Evolutionary conservation across 2,329 filamentous ascomycete genomes (phyloP), one percentile per base, ranked within the genome.

Genomic region (Colletotrichum scovillei): DNA sequence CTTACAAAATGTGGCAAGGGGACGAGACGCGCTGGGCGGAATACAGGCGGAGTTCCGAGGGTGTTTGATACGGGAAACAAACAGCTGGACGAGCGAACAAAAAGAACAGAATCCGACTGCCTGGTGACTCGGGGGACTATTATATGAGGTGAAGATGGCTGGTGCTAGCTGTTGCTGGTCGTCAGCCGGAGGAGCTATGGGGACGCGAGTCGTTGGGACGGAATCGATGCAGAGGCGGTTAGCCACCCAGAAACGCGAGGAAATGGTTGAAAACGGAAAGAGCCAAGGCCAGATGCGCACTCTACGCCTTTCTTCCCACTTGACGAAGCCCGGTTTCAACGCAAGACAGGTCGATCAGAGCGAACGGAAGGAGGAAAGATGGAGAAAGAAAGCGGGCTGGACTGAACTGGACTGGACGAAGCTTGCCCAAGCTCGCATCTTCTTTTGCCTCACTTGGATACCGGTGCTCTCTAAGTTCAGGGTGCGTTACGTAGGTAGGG

Each of bases 221-320:
- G 59, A 59, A 73, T 70, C 46, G 59, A 64, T 65, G 53, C 53
- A 64, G 60, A 73, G 55, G 59, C 59, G 55, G 55, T 42, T 64
- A 59, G 70, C 55, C 66, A 70, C 59, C 60, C 67, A 63, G 53
- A 59, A 60, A 63, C 42, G 66, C 53, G 38, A 70, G 42, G 22
- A 49, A n/a, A 62, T 70, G 46, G 49, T 73, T 69, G 71, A 73
- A 73, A 73, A 73, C 71, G 71, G 71, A 73, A 73, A 42, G 26
- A 62, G 71, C 60, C 71, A 66, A 70, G 71, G 56, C 67, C 58
- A 55, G 26, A 73, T 70, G 67, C 22, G 62, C 46, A 63, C 55
- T 59, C 59, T 56, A 32, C 30, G 56, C 56, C 67, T 73, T 72
- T 66, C 67, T 70, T 52, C 52, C 28, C 26, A 49, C 67, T 70